Percentiles rank a stretch among this genome's conserved stretches.
Conservation (phyloP, 306 rosid species). For the Quercus dentata region DNA sequence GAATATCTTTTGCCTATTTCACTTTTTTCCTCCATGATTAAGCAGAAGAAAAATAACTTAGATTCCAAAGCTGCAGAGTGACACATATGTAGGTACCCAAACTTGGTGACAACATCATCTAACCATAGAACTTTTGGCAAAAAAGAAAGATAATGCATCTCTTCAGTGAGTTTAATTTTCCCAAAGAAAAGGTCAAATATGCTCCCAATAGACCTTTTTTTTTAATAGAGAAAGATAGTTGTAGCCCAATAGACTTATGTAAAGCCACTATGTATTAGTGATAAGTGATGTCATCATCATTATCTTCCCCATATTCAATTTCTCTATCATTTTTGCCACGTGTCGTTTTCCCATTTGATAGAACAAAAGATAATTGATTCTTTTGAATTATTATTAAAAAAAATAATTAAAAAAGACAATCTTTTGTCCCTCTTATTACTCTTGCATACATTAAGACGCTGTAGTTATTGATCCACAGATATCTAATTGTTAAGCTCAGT, state of each 20-base stretch:
- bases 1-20: constrained; percentile 17
- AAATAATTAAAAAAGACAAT: too few relatives aligned
- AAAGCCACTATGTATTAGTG: constrained; percentile 33
- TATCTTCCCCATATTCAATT: constrained; percentile 9
- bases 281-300: constrained; percentile 43
- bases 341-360: constrained; percentile 8
- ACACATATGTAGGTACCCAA: constrained; percentile 32
- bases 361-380: neutral
- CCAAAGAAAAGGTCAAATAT: constrained; percentile 9
- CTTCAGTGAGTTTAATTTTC: constrained; percentile 14
- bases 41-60: constrained; percentile 25
- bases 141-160: neutral
- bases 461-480: constrained; percentile 5
- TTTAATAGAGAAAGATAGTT: too few relatives aligned
- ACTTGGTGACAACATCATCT: constrained; percentile 51
- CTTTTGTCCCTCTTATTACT: constrained; percentile 6
- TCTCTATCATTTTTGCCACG: constrained; percentile 11
- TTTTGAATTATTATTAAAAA: too few relatives aligned
- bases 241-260: neutral
- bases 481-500: constrained; percentile 11
- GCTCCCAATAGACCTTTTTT: constrained; percentile 3
- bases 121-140: constrained; percentile 18
- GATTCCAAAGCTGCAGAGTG: constrained; percentile 15
- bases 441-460: constrained; percentile 12
- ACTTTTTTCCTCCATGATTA: constrained; percentile 29